A percentile compares a stretch with the other conserved stretches of the same genome.
Evolutionary conservation across 129 eudicot species (phyloP).

Genomic region (Lactuca sativa): DNA sequence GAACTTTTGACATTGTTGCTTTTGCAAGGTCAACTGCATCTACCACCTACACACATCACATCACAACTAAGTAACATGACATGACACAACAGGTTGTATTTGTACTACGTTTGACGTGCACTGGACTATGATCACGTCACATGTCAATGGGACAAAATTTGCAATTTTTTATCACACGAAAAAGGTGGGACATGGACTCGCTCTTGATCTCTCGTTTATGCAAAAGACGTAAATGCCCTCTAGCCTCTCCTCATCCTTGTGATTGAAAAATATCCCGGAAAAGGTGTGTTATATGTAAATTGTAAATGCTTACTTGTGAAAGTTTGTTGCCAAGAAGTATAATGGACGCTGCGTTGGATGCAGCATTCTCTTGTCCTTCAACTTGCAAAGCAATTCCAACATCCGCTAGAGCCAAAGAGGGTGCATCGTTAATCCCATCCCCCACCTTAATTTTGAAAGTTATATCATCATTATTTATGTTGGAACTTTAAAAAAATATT

Average conservation of each 20-base stretch:
- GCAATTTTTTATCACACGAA: neutral
- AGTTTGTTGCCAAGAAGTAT: constrained; percentile 88
- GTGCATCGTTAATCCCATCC: constrained; percentile 96
- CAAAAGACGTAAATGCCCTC: too few species aligned
- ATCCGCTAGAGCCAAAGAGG: constrained; percentile 95
- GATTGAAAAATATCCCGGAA: neutral
- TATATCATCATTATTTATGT: neutral
- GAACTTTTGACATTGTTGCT: constrained; percentile 92
- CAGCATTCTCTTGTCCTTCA: constrained; percentile 93
- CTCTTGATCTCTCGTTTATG: too few species aligned
- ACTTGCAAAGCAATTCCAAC: constrained; percentile 91
- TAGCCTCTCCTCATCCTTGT: too few species aligned
- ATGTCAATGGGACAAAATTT: neutral
- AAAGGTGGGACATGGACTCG: too few species aligned
- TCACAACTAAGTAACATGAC: neutral
- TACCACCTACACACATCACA: constrained; percentile 51
- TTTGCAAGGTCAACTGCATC: constrained; percentile 91
- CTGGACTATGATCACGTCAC: neutral
- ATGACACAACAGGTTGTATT: too few species aligned
- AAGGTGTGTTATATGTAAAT: neutral
- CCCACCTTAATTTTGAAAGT: constrained; percentile 54
- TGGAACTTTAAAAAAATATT: neutral
- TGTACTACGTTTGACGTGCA: too few species aligned
- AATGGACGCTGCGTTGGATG: constrained; percentile 94
- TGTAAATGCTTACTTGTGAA: constrained; percentile 59